Conservation (phyloP, 169 alveolate genomes). For the Plasmodium reichenowi region DNA sequence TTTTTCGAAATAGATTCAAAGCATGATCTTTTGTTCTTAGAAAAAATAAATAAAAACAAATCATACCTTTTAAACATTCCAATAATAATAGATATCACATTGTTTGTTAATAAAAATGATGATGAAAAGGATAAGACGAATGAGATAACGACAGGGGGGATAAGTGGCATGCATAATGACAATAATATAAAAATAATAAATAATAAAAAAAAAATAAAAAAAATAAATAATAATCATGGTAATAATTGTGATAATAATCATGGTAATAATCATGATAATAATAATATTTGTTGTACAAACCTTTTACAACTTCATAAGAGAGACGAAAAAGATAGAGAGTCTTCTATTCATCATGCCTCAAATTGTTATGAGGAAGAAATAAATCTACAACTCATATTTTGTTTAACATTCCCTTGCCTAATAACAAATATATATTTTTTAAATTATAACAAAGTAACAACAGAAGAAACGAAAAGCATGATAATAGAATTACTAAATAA, state of each 20-base stretch:
- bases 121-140: not conserved
- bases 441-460: conserved; percentile 22
- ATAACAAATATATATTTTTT: conserved; percentile 22
- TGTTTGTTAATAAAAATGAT: not conserved
- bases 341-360: not conserved
- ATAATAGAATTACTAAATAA: conserved; percentile 44
- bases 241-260: too few relatives aligned
- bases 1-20: conserved; percentile 21
- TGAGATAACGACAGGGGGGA: not conserved
- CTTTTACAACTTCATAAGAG: too few relatives aligned
- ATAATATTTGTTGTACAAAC: too few relatives aligned
- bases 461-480: conserved; percentile 38
- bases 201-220: not conserved
- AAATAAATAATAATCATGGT: too few relatives aligned
- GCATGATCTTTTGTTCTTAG: conserved; percentile 16
- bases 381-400: conserved; percentile 11
- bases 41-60: conserved; percentile 19
- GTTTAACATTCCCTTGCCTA: conserved; percentile 53
- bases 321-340: not conserved
- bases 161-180: too few relatives aligned
- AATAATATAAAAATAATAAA: not conserved
- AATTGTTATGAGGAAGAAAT: conserved; percentile 31
- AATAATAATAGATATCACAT: conserved; percentile 18
- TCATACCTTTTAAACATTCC: conserved; percentile 57
- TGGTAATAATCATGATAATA: too few relatives aligned